A percentile compares a stretch with the other conserved stretches of the same genome.
These are phyloP conservation scores for Nemania sp. DNA, from an alignment of 2,329 filamentous ascomycete genomes.

Conservation along the genomic window DNA sequence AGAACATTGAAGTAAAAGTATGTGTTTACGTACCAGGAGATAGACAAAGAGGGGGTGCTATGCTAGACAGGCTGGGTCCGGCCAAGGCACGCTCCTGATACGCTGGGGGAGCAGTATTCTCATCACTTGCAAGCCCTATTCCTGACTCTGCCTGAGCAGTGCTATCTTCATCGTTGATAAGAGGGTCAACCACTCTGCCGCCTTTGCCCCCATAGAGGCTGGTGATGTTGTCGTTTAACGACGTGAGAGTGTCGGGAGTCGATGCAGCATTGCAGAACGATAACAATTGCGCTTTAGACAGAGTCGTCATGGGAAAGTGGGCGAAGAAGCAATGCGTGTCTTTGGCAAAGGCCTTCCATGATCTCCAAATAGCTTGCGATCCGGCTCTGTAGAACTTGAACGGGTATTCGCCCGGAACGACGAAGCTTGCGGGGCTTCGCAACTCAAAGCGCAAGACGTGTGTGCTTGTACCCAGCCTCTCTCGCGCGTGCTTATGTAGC, in stretches of 20 bases:
- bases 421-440: conserved; percentile 3
- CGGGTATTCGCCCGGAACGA: conserved; percentile 5
- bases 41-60: conserved; percentile 1
- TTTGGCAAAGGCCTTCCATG: conserved; percentile 5
- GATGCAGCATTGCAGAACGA: conserved; percentile 14
- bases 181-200: conserved; percentile 10
- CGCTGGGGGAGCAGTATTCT: conserved; percentile 6
- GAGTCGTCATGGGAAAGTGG: conserved; percentile 10
- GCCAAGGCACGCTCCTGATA: conserved; percentile 7
- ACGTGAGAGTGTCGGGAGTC: not conserved
- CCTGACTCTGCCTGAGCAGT: not conserved
- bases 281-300: conserved; percentile 5
- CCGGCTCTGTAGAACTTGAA: conserved; percentile 10
- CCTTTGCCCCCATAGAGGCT: conserved; percentile 19
- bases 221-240: not conserved
- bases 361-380: conserved; percentile 12
- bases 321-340: conserved; percentile 11
- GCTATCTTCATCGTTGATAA: not conserved
- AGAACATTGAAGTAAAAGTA: not conserved
- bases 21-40: conserved; percentile 4
- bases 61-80: not conserved
- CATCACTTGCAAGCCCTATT: not conserved
- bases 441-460: conserved; percentile 14
- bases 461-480: conserved; percentile 8
- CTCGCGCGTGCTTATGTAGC: conserved; percentile 6